Evolutionary conservation across 768 basidiomycete species (phyloP), one percentile per base, ranked within the genome.

Genomic region (Xerocomellus intermedius): DNA sequence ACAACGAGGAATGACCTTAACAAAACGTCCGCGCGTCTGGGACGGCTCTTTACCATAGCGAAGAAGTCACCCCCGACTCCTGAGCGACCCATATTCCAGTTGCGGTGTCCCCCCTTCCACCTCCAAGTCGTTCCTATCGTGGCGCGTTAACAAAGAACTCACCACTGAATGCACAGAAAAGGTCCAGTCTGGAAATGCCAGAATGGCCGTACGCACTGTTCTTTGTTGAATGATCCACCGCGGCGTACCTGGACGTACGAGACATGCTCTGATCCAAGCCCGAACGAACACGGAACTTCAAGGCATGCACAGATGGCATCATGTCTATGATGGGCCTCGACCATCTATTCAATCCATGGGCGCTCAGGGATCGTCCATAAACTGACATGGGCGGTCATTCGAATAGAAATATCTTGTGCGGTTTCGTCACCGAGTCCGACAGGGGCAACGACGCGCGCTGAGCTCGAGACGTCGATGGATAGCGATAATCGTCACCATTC

Each of bases 101-200:
- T 59, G 57, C 49, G 59, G 53, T 42, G 49, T 58, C 44, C 21
- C 42, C 30, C 22, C 16, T 60, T 46, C 56, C 56, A 41, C 52
- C 36, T 38, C 28, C 55, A 28, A 10, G 10, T 39, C 22, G 14
- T 45, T 51, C 43, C 50, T 33, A 19, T 52, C 32, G 13, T 21
- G 54, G 30, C 35, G 12, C 21, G 9, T 41, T 22, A 42, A 7
- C 43, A 14, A 35, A 45, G 36, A 45, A 42, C 22, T 6, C 47
- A n/a, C 8, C 42, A 2, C 10, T 19, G 48, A 36, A 37, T 16
- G 41, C 4, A n/a, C n/a, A 28, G 16, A 10, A n/a, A 41, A 22
- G 4, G 35, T 42, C 33, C 8, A 26, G 21, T 54, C 45, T 37
- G 55, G 55, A 53, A 56, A 56, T 48, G 33, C 26, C 33, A 28